Percentiles rank a stretch among this genome's conserved stretches.
phyloP scores from a whole-genome alignment of 176 grass and related monocot species.

The Avena insularis region DNA sequence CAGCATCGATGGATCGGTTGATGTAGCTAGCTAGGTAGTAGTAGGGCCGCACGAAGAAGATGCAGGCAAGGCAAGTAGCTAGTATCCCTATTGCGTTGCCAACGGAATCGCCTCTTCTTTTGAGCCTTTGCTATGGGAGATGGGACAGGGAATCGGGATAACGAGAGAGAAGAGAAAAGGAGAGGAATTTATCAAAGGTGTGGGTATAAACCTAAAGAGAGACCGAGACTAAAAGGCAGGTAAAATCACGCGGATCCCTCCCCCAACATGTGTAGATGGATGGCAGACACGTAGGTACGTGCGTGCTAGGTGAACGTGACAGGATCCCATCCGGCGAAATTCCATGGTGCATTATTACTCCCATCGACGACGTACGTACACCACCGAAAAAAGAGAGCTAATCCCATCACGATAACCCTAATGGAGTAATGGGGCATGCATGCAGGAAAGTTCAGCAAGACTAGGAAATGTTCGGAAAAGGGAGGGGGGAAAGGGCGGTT shows the following conservation, averaged over 20 bases:
- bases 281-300: constrained; percentile 8
- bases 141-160: constrained; percentile 37
- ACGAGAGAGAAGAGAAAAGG: background rate
- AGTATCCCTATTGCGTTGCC: background rate
- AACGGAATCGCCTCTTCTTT: constrained; percentile 42
- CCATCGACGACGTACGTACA: background rate
- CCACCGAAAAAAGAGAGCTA: background rate
- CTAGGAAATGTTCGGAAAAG: background rate
- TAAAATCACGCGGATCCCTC: constrained; percentile 1
- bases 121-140: constrained; percentile 15
- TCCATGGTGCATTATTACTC: constrained; percentile 50
- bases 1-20: background rate
- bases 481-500: background rate
- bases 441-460: background rate
- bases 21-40: constrained; percentile 3
- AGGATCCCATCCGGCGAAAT: background rate
- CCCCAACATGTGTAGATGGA: constrained; percentile 11
- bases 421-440: background rate
- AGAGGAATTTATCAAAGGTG: background rate
- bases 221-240: background rate
- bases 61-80: background rate
- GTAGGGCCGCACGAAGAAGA: constrained; percentile 24
- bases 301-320: constrained; percentile 3
- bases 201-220: background rate
- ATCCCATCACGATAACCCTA: background rate